Evolutionary conservation across 208 protist genomes (phyloP), one percentile per base, ranked within the genome.

Genomic region (Novymonas esmeraldas): DNA sequence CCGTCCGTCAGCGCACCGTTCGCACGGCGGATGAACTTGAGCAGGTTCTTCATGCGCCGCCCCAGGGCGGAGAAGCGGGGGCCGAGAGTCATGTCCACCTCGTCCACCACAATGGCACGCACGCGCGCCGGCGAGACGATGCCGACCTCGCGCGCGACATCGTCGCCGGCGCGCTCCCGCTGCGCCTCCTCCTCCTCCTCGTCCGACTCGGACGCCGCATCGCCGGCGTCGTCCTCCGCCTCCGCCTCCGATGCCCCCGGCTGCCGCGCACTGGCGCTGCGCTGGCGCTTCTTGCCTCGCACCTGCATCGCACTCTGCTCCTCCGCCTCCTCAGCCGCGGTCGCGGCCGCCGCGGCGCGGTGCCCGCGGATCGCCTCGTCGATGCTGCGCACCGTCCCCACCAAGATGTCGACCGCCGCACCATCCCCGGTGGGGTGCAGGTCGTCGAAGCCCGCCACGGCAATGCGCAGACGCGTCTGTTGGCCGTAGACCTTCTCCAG

Each of bases 41-140:
- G 72, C 41, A 96, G 61, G 50, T 92, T 93, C 73, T 91, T 90
- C 84, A 96, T 93, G 63, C 92, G 92, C 14, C 92, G 86, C 16
- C 92, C 92, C 29, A 85, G 48, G 46, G 78, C 81, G n/a, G 84
- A 90, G 81, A 95, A 96, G 61, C 85, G 88, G 5, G 92, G 92
- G 26, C 92, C 92, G 28, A 96, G 84, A 3, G 92, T 96, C 16
- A 76, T 76, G 78, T 96, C 92, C 33, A 96, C 92, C 71, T 96
- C 92, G 61, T 96, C 92, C 24, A 96, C 77, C 13, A 96, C 92
- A 58, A 96, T 83, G 14, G 80, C 77, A 33, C 80, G 80, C n/a
- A 96, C 85, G 46, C 81, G 73, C 18, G 78, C 72, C 5, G 83
- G 74, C 50, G 34, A 46, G 44, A 80, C 51, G 22, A 73, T 50